A percentile compares a stretch with the other conserved stretches of the same genome.
These are phyloP conservation scores for thale cress (Arabidopsis thaliana) DNA, from an alignment of 345 rosid genomes.

Conservation along the genomic window TAIR10.1 NC_003075.7:17894501-17895000, in stretches of 20 bases:
- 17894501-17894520: slow-evolving; percentile 56
- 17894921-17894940: slow-evolving; percentile 81
- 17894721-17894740: slow-evolving; percentile 74
- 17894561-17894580: slow-evolving; percentile 47
- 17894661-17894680: slow-evolving; percentile 47
- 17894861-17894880: slow-evolving; percentile 26
- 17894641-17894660: slow-evolving; percentile 49
- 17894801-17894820: slow-evolving; percentile 16
- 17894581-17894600: slow-evolving; percentile 79
- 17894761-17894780: slow-evolving; percentile 75
- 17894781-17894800: slow-evolving; percentile 21
- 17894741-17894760: slow-evolving; percentile 73
- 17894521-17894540: slow-evolving; percentile 57
- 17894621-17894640: slow-evolving; percentile 48
- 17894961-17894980: slow-evolving; percentile 40
- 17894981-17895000: slow-evolving; percentile 9
- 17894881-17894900: slow-evolving; percentile 77
- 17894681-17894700: slow-evolving; percentile 49
- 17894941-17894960: slow-evolving; percentile 84
- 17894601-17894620: slow-evolving; percentile 84
- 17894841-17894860: slow-evolving; percentile 17
- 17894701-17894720: slow-evolving; percentile 47
- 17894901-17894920: slow-evolving; percentile 64
- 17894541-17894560: slow-evolving; percentile 49
- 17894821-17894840: slow-evolving; percentile 16